Evolutionary conservation across 1,284 basidiomycete species (phyloP).

Genomic region (Cutaneotrichosporon cutaneum): DNA sequence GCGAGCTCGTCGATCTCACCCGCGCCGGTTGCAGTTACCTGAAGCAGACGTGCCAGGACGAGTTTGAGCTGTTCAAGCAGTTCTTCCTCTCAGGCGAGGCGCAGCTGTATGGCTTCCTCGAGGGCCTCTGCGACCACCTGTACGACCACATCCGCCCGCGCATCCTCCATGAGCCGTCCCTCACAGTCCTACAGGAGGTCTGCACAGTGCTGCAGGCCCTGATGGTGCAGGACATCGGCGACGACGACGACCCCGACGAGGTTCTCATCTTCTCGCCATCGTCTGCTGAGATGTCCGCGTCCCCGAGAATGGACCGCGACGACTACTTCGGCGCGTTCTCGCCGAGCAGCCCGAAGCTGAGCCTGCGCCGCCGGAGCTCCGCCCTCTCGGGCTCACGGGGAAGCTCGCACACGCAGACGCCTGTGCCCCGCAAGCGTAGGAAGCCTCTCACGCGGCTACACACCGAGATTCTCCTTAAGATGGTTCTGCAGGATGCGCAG

Average conservation of each 20-base stretch:
- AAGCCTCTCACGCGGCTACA: conserved; percentile 60
- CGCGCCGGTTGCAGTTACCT: conserved; percentile 84
- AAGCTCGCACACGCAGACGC: conserved; percentile 8
- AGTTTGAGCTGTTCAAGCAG: conserved; percentile 75
- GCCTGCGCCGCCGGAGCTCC: conserved; percentile 18
- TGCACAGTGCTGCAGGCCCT: conserved; percentile 90
- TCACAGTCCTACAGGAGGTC: conserved; percentile 83
- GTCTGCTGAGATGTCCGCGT: conserved; percentile 23
- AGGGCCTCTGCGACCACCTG: conserved; percentile 83
- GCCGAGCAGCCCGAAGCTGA: conserved; percentile 39
- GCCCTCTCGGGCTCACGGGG: conserved; percentile 6
- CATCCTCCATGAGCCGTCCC: conserved; percentile 82
- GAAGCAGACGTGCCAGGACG: conserved; percentile 81
- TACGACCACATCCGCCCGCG: conserved; percentile 90
- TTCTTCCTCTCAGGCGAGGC: conserved; percentile 85
- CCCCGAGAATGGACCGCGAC: conserved; percentile 12
- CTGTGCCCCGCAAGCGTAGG: conserved; percentile 11
- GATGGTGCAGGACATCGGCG: conserved; percentile 73
- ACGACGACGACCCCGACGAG: conserved; percentile 30
- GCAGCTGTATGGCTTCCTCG: conserved; percentile 78
- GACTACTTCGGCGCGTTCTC: conserved; percentile 31
- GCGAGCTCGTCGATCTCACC: conserved; percentile 83
- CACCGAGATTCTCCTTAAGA: conserved; percentile 71
- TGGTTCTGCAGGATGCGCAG: conserved; percentile 90
- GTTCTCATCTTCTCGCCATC: conserved; percentile 28